Percentiles rank a stretch among this genome's conserved stretches.
Evolutionary conservation across 148 eudicot species (phyloP).

Genomic region (Suaeda aralocaspica): DNA sequence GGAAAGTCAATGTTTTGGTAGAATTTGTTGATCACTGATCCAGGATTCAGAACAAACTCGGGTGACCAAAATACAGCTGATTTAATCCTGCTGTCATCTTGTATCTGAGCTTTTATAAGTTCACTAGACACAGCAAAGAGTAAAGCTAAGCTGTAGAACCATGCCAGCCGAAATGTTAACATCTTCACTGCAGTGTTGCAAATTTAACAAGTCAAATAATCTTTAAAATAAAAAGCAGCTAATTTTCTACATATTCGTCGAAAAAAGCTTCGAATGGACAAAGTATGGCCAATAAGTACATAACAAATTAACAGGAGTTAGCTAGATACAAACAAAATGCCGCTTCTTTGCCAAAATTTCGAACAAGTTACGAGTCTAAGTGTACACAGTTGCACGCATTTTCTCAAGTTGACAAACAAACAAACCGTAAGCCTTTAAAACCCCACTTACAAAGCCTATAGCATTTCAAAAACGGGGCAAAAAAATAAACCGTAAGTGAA

Average conservation of each 20-base stretch:
- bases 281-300: too few species aligned
- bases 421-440: not conserved
- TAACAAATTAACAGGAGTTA: too few species aligned
- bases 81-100: conserved; percentile 28
- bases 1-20: conserved; percentile 70
- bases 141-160: conserved; percentile 24
- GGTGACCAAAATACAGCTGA: conserved; percentile 59
- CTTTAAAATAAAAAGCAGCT: not conserved
- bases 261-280: not conserved
- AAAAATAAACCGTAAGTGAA: not conserved
- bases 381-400: too few species aligned
- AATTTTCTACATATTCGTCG: not conserved
- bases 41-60: conserved; percentile 54
- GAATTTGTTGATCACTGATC: conserved; percentile 56
- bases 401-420: too few species aligned
- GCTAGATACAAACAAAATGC: not conserved
- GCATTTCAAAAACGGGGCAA: not conserved
- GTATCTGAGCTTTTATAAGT: conserved; percentile 26
- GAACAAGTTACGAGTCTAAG: not conserved
- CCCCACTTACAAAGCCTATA: not conserved
- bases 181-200: conserved; percentile 24
- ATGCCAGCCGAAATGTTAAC: conserved; percentile 21
- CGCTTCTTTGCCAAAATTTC: not conserved
- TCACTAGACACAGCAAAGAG: conserved; percentile 26
- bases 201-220: not conserved